These are phyloP conservation scores for Phoma sp. DNA, from an alignment of 2,329 filamentous ascomycete genomes.

Conservation along the genomic window DNA sequence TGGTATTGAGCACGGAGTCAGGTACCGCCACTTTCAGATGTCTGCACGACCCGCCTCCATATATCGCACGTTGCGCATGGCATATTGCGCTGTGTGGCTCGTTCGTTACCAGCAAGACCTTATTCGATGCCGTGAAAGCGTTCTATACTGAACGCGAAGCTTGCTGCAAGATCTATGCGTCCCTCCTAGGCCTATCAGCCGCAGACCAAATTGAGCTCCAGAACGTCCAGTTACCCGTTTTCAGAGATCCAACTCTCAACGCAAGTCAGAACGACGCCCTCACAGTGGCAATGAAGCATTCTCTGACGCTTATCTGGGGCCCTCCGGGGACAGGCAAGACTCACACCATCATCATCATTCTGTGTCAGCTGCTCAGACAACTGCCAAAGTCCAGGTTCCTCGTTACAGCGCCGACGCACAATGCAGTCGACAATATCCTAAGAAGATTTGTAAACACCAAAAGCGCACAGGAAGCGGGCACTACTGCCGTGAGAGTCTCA, in stretches of 20 bases:
- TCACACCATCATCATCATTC: conserved; percentile 52
- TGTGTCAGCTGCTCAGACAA: conserved; percentile 41
- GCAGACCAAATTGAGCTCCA: conserved; percentile 17
- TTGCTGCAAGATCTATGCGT: conserved; percentile 44
- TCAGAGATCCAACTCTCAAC: conserved; percentile 34
- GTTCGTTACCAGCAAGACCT: conserved; percentile 53
- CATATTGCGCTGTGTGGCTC: conserved; percentile 49
- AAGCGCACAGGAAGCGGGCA: conserved; percentile 11
- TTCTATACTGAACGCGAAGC: conserved; percentile 41
- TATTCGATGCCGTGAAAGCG: conserved; percentile 48
- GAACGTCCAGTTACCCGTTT: conserved; percentile 21
- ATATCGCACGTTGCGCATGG: conserved; percentile 50
- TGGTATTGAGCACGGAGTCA: conserved; percentile 43
- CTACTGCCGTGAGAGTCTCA: conserved; percentile 27
- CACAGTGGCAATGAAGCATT: conserved; percentile 35
- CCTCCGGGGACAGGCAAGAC: conserved; percentile 58
- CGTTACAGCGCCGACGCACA: conserved; percentile 56
- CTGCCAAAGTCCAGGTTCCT: conserved; percentile 40
- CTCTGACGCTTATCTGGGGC: conserved; percentile 54
- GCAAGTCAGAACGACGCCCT: conserved; percentile 49
- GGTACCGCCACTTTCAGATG: conserved; percentile 48
- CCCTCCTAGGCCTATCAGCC: conserved; percentile 23
- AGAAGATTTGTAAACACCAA: conserved; percentile 25
- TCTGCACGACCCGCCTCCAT: conserved; percentile 50
- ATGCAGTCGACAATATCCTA: conserved; percentile 57